Conservation (phyloP, 1,284 basidiomycete species). For the Coniophora puteana region DNA sequence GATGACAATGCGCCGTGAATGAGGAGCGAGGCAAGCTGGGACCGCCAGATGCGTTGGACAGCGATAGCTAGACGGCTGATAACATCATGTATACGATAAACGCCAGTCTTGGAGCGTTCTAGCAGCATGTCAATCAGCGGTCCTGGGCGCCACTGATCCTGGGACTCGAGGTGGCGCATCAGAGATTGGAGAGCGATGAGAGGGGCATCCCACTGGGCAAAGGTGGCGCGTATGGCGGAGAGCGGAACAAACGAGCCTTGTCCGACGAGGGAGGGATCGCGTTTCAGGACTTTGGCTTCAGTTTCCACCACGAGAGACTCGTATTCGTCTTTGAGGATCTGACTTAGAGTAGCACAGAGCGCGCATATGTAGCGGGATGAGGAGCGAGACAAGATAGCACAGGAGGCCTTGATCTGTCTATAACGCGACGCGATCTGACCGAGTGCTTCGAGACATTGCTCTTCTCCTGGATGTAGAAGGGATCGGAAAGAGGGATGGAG, state of each 20-base stretch:
- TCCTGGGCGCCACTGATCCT: constrained; percentile 64
- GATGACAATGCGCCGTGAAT: constrained; percentile 70
- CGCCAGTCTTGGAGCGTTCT: constrained; percentile 67
- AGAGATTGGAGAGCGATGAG: constrained; percentile 65
- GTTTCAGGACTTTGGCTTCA: constrained; percentile 71
- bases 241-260: constrained; percentile 78
- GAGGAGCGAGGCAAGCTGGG: constrained; percentile 73
- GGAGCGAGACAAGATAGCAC: constrained; percentile 48
- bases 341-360: constrained; percentile 66
- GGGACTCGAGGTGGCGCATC: constrained; percentile 54
- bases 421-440: constrained; percentile 72
- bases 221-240: constrained; percentile 75
- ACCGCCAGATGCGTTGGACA: constrained; percentile 78
- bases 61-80: constrained; percentile 62
- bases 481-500: constrained; percentile 64
- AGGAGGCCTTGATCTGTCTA: constrained; percentile 60
- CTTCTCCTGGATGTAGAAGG: constrained; percentile 83
- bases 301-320: constrained; percentile 77
- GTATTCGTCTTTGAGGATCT: constrained; percentile 75
- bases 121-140: constrained; percentile 75
- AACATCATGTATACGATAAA: constrained; percentile 69
- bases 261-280: constrained; percentile 69
- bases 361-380: constrained; percentile 75
- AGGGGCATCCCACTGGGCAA: constrained; percentile 83
- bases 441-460: constrained; percentile 73